Base-by-base conservation (phyloP, 257 asterid genomes). In the Forsythia suspensa region DNA sequence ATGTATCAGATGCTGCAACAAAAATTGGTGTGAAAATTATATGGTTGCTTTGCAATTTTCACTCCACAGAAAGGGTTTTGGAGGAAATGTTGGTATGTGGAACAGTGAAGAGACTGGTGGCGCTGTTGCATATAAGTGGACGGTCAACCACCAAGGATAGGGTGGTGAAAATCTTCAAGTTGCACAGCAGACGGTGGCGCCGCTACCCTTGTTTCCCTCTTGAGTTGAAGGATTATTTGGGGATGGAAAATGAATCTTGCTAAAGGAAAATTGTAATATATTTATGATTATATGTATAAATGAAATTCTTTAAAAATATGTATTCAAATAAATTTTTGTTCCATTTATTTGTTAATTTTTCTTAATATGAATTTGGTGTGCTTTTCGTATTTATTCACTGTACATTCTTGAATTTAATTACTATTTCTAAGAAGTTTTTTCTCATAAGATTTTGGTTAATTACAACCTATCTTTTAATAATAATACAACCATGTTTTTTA, bases 31-130 rank as follows among this genome's bases (percentile, higher is more conserved):
- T 91, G 57, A 95, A 95, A 70, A 84, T 93, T 15, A 9, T 93
- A 73, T 91, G 94, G 94, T 36, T 95, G 84, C 66, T 95, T 21
- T 84, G 93, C 63, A 87, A 82, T 42, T 89, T 81, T 43, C 93
- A 95, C 70, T 84, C 96, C 20, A 86, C 86, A 24, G 95, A 95
- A 38, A 86, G 68, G 81, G 96, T 95, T 76, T 36, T 93, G 84
- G 98, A 95, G 85, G 98, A 95, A 15, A 87, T 95, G 91, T 55
- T 95, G 83, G 44, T 82, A 55, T 90, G 80, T 43, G 98, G 98
- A 37, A 81, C 90, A 55, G 94, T 93, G 76, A 82, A 86, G 77
- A 95, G 87, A 77, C 83, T 95, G 67, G 93, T 93, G 87, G 83
- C 91, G 39, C 81, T 93, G 82, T 73, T 91, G 81, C 90, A 90